phyloP scores from a whole-genome alignment of 75 land plant species.

The Selaginella moellendorffii region DNA sequence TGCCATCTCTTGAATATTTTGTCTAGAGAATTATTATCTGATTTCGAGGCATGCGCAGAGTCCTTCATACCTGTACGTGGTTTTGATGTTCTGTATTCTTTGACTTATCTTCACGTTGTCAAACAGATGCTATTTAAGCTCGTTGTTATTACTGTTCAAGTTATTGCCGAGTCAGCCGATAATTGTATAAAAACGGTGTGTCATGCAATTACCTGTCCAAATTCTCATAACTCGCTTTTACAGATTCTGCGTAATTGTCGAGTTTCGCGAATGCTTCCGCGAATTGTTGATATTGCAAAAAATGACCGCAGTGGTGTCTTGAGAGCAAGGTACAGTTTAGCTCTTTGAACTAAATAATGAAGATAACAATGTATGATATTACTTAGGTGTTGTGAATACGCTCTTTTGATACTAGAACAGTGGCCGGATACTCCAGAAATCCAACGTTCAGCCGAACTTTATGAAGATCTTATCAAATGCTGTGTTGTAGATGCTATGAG shows the following conservation, averaged over 20 bases:
- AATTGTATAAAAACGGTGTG: conserved; percentile 7
- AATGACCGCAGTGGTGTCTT: conserved; percentile 9
- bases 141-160: conserved; percentile 5
- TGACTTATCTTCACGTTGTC: not conserved
- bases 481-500: conserved; percentile 10
- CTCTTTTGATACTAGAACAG: conserved; percentile 8
- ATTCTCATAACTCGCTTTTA: not conserved
- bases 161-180: conserved; percentile 7
- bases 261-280: conserved; percentile 1
- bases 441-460: conserved; percentile 7
- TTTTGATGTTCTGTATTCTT: not conserved
- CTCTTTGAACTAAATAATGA: not conserved
- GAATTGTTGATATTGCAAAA: conserved; percentile 4
- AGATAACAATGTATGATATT: too few relatives aligned
- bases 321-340: conserved; percentile 4
- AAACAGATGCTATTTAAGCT: not conserved
- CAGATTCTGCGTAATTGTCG: conserved; percentile 2
- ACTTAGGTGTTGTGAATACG: conserved; percentile 8
- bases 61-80: conserved; percentile 1
- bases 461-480: conserved; percentile 8
- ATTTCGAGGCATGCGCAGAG: conserved; percentile 5
- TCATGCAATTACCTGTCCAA: not conserved
- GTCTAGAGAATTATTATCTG: not conserved
- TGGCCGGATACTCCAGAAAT: conserved; percentile 5
- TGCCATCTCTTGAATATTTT: conserved; percentile 8